Evolutionary conservation across 148 eudicot genomes (phyloP).

Genomic region (Rhododendron henanense): DNA sequence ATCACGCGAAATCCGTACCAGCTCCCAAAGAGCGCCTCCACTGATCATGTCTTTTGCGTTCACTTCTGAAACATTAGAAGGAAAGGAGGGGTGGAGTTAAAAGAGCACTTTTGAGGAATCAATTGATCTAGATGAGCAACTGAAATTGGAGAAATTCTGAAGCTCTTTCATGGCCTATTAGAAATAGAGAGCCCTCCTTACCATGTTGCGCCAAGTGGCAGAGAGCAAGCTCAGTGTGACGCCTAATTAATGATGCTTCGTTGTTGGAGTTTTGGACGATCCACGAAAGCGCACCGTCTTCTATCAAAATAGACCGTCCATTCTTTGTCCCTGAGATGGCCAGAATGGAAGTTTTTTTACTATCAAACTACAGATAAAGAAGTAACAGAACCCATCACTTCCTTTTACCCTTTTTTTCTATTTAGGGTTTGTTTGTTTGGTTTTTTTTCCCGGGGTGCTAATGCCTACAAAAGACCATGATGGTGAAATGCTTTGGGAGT

Average conservation of each 20-base stretch:
- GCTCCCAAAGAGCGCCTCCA: conserved; percentile 99
- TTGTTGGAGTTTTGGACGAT: conserved; percentile 92
- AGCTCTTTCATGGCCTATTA: neutral
- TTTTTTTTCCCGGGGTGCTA: neutral
- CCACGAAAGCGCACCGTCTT: conserved; percentile 95
- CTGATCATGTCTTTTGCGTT: conserved; percentile 89
- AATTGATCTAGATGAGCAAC: neutral
- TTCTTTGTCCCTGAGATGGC: conserved; percentile 43
- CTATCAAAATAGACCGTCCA: conserved; percentile 78
- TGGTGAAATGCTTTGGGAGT: neutral
- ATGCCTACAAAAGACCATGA: neutral
- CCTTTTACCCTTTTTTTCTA: neutral
- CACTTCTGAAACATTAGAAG: conserved; percentile 47
- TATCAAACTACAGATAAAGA: neutral
- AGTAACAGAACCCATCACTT: neutral
- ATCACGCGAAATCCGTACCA: conserved; percentile 91
- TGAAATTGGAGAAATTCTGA: neutral
- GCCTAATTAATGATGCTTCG: conserved; percentile 90
- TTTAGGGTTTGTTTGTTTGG: neutral
- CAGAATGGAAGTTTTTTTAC: neutral
- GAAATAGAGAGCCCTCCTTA: conserved; percentile 18
- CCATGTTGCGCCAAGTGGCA: conserved; percentile 99
- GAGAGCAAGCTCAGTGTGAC: conserved; percentile 96
- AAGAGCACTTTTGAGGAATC: no score
- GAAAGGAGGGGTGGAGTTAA: neutral